Evolutionary conservation across 2,329 filamentous ascomycete species (phyloP), one percentile per base, ranked within the genome.

Genomic region (Fusarium oxysporum): DNA sequence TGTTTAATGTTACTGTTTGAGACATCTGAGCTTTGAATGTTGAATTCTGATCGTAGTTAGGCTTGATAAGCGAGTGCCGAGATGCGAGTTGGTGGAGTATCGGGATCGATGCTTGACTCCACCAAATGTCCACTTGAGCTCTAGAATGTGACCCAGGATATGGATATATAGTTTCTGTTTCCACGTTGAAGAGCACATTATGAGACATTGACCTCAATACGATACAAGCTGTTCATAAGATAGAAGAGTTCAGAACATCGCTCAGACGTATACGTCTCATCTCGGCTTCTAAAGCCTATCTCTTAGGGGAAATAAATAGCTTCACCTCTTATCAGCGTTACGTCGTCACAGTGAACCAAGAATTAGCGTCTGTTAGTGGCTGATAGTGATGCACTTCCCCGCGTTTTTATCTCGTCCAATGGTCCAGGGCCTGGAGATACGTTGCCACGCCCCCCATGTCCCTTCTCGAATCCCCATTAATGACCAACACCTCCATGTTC

Each of bases 331-430:
- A 73, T 73, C 70, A 68, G 70, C 33, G 66, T 41, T 62, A 57
- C 40, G 62, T 28, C 37, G 63, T 35, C 37, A 23, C 6, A 60
- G 30, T 48, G 30, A 25, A 50, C 61, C 55, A 50, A 16, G 11
- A 8, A 9, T 51, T 68, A 60, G 68, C 54, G 58, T 17, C 23
- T 14, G 7, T 65, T 71, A 68, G 71, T 32, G 71, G 70, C 70
- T 73, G 71, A 73, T 74, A 74, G 65, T 53, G 67, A 71, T 74
- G 51, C 47, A 68, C 44, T 73, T 73, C 71, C 71, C 71, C 71
- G 71, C 71, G 71, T 72, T 74, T 72, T 58, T 73, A 73, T 74
- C 71, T 74, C 23, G 62, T 35, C 66, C 53, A 61, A 62, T 61
- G 43, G 41, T 35, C 40, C 32, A 51, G 62, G 35, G 13, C 55